These are phyloP conservation scores for Neurospora pannonica DNA, from an alignment of 495 filamentous ascomycete species.

Conservation along the genomic window DNA sequence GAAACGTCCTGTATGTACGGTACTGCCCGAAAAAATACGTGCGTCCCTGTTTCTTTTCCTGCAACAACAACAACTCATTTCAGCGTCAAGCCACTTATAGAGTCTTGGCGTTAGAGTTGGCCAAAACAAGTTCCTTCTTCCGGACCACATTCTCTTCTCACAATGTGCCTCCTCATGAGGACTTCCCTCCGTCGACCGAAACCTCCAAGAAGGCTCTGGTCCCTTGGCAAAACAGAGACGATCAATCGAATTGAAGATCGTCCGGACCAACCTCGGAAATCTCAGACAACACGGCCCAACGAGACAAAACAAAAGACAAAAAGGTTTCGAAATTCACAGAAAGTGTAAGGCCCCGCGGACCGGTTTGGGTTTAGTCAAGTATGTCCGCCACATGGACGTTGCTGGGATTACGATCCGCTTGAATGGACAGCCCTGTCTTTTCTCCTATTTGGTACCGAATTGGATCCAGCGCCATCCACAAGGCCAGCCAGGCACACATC, in stretches of 20 bases:
- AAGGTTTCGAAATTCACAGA: background rate
- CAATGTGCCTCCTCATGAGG: background rate
- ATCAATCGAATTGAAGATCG: background rate
- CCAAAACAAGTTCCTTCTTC: background rate
- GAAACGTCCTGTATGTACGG: background rate
- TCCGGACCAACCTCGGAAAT: background rate
- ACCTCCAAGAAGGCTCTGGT: background rate
- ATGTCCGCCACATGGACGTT: background rate
- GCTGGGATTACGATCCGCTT: background rate
- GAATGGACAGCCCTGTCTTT: background rate
- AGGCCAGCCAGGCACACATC: background rate
- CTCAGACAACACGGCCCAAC: background rate
- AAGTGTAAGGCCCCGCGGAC: background rate
- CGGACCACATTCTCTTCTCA: background rate
- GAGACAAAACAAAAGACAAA: background rate
- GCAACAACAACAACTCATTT: background rate
- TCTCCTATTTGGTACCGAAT: background rate
- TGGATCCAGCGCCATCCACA: background rate
- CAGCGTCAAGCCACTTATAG: background rate
- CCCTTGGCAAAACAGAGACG: background rate
- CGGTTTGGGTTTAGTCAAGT: background rate
- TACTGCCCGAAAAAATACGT: background rate
- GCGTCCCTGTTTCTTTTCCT: background rate
- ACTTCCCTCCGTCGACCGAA: background rate
- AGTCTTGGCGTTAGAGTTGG: background rate